Percentiles rank a stretch among this genome's conserved stretches.
phyloP scores from a whole-genome alignment of 1,139 yeast genomes.

The Debaryomyces sp. region DNA sequence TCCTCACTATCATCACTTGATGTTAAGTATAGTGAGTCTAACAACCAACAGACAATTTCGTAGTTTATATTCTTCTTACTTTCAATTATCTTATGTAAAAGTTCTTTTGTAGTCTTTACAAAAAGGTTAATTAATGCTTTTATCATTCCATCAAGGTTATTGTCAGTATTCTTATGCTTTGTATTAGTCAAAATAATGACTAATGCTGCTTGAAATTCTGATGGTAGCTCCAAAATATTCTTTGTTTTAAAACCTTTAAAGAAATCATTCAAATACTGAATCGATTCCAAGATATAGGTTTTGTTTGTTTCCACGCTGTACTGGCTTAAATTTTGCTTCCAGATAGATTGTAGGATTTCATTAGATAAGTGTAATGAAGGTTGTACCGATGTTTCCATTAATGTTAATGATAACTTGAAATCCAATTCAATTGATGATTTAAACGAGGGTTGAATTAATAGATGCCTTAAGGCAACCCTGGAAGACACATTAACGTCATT shows the following conservation, averaged over 20 bases:
- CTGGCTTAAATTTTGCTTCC: conserved; percentile 33
- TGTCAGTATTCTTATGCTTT: not conserved
- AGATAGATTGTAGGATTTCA: conserved; percentile 27
- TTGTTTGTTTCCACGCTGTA: conserved; percentile 20
- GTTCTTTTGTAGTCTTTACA: not conserved
- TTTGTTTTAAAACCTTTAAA: conserved; percentile 1
- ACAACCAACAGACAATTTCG: conserved; percentile 9
- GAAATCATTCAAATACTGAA: conserved; percentile 14
- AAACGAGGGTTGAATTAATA: conserved; percentile 52
- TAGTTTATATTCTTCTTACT: not conserved
- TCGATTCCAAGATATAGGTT: conserved; percentile 16
- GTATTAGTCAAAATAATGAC: conserved; percentile 15
- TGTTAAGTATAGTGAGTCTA: conserved; percentile 7
- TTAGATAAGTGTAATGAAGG: conserved; percentile 17
- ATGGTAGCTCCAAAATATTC: conserved; percentile 8
- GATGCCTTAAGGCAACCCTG: conserved; percentile 29
- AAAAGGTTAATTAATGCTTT: not conserved
- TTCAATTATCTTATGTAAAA: not conserved
- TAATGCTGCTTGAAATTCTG: conserved; percentile 21
- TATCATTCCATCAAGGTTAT: not conserved
- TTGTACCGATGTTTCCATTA: conserved; percentile 20
- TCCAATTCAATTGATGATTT: conserved; percentile 54
- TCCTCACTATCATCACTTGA: not conserved
- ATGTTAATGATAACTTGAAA: conserved; percentile 22
- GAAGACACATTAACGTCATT: conserved; percentile 12